Conservation (phyloP, 2,329 filamentous ascomycete species). For the Trichophyton verrucosum region DNA sequence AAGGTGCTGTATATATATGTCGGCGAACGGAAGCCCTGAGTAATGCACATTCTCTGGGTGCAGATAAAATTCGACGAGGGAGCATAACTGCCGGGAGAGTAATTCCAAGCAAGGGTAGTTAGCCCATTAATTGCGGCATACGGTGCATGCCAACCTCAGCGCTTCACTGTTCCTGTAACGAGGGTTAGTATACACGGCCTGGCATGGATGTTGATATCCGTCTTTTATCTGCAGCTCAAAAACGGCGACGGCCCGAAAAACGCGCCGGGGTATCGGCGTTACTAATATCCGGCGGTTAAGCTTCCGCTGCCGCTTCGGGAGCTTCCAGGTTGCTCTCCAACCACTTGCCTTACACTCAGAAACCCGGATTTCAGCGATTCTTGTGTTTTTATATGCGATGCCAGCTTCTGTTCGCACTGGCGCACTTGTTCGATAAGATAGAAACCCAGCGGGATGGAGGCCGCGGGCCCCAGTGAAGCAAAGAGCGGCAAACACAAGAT, state of each 20-base stretch:
- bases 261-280: background rate
- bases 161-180: background rate
- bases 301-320: background rate
- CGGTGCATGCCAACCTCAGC: background rate
- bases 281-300: background rate
- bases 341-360: background rate
- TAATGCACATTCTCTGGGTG: background rate
- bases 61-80: background rate
- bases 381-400: background rate
- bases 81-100: background rate
- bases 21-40: background rate
- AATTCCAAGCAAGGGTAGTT: background rate
- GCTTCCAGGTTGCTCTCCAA: background rate
- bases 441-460: constrained; percentile 24
- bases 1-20: background rate
- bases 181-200: background rate
- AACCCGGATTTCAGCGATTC: background rate
- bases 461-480: constrained; percentile 22
- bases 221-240: background rate
- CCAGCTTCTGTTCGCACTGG: background rate
- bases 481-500: constrained; percentile 13
- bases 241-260: background rate
- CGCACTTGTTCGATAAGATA: constrained; percentile 1
- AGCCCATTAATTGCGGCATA: background rate
- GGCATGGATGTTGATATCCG: background rate